A percentile compares a stretch with the other conserved stretches of the same genome.
Conservation (phyloP, 1,284 basidiomycete species). For the Tetrapyrgos nigripes region DNA sequence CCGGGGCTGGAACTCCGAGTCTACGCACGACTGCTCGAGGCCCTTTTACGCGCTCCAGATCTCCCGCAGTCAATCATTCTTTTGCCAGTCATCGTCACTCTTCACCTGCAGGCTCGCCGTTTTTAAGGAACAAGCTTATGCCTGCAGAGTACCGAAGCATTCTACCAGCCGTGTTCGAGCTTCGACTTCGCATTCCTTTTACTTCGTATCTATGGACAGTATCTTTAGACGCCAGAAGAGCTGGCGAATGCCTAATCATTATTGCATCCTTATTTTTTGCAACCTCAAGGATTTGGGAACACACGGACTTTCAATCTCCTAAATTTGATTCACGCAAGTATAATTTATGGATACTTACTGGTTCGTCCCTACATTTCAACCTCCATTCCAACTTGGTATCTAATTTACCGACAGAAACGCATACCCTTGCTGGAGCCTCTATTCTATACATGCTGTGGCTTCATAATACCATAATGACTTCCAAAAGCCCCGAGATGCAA, state of each 20-base stretch:
- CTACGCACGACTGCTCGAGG: conserved; percentile 26
- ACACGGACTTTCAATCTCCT: conserved; percentile 12
- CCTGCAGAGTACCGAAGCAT: conserved; percentile 22
- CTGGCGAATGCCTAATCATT: conserved; percentile 61
- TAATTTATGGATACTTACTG: conserved; percentile 51
- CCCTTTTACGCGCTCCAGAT: conserved; percentile 64
- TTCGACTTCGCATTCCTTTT: conserved; percentile 48
- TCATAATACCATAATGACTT: conserved; percentile 52
- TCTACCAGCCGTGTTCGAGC: conserved; percentile 50
- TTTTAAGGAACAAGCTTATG: background rate
- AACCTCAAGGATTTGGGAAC: conserved; percentile 32
- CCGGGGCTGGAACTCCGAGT: conserved; percentile 21
- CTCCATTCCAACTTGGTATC: conserved; percentile 16
- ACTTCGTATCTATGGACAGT: conserved; percentile 46
- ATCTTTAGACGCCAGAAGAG: conserved; percentile 61
- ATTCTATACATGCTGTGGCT: conserved; percentile 70
- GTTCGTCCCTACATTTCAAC: conserved; percentile 36
- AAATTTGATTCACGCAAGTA: conserved; percentile 15
- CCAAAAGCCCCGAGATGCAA: conserved; percentile 15
- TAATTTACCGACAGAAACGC: conserved; percentile 56
- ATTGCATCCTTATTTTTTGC: conserved; percentile 59
- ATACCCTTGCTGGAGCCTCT: conserved; percentile 59
- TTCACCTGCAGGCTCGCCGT: background rate
- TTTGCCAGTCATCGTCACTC: conserved; percentile 21
- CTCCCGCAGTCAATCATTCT: conserved; percentile 48